These are phyloP conservation scores for Corymbia citriodora DNA, from an alignment of 441 rosid species.

Conservation along the genomic window DNA sequence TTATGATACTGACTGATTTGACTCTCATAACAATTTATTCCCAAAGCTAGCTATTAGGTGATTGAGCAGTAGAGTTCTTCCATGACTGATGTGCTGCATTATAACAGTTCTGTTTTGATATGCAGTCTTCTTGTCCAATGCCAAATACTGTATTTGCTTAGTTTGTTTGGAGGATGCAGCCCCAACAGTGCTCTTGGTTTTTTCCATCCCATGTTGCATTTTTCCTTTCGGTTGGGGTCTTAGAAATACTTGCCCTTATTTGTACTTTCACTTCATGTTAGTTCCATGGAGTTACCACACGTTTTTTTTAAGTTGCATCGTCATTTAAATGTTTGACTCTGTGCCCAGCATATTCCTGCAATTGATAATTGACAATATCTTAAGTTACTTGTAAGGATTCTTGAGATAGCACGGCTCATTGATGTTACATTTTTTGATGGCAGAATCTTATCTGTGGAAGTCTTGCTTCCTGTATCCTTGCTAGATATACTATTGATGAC, in stretches of 20 bases:
- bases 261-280: not conserved
- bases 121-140: not conserved
- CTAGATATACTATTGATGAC: slow-evolving; percentile 8
- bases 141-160: not conserved
- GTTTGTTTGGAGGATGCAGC: not conserved
- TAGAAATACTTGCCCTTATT: not conserved
- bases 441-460: not conserved
- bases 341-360: not conserved
- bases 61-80: not conserved
- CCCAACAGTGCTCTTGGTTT: not conserved
- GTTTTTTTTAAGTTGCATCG: not conserved
- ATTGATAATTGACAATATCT: not conserved
- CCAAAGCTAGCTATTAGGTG: not conserved
- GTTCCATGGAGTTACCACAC: not conserved
- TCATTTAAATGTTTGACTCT: not conserved
- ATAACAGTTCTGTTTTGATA: not conserved
- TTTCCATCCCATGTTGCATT: not conserved
- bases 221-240: not conserved
- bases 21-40: not conserved
- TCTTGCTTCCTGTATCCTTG: slow-evolving; percentile 5
- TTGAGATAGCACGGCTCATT: not conserved
- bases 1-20: not conserved
- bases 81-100: not conserved
- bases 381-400: not conserved
- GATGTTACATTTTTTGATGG: not conserved